These are phyloP conservation scores for Neospermospora avenae DNA, from an alignment of 2,329 filamentous ascomycete species.

Conservation along the genomic window DNA sequence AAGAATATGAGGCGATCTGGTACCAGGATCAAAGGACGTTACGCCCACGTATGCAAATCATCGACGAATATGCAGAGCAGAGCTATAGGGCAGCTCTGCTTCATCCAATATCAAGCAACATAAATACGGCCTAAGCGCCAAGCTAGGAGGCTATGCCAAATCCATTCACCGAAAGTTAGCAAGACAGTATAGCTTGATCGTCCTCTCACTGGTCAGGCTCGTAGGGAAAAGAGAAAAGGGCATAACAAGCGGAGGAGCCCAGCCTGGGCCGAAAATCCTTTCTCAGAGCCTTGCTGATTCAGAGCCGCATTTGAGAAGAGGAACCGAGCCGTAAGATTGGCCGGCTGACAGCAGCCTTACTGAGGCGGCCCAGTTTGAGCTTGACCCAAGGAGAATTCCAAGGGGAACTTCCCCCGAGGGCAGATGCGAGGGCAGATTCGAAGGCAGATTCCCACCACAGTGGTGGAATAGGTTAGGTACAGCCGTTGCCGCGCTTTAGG, in stretches of 20 bases:
- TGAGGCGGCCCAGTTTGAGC: conserved; percentile 6
- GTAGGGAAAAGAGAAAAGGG: conserved; percentile 6
- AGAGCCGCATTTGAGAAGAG: not conserved
- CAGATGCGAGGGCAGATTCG: conserved; percentile 15
- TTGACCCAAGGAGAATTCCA: conserved; percentile 3
- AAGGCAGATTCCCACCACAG: conserved; percentile 9
- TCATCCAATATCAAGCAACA: not conserved
- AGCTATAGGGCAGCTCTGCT: not conserved
- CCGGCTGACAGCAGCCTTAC: conserved; percentile 15
- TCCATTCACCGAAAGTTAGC: conserved; percentile 10
- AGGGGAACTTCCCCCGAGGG: conserved; percentile 5
- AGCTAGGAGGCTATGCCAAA: conserved; percentile 8
- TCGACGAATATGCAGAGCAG: not conserved
- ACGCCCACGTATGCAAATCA: not conserved
- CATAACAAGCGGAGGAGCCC: not conserved
- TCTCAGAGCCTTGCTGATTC: conserved; percentile 16
- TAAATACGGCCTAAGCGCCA: not conserved
- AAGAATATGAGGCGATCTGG: not conserved
- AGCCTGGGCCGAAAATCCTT: not conserved
- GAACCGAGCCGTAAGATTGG: not conserved
- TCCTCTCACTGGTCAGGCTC: conserved; percentile 3
- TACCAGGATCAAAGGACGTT: not conserved
- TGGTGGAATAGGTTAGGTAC: not conserved
- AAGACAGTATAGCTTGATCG: not conserved
- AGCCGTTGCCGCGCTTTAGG: not conserved